Conservation (phyloP, 495 filamentous ascomycete species). For the Penicillium samsonianum region DNA sequence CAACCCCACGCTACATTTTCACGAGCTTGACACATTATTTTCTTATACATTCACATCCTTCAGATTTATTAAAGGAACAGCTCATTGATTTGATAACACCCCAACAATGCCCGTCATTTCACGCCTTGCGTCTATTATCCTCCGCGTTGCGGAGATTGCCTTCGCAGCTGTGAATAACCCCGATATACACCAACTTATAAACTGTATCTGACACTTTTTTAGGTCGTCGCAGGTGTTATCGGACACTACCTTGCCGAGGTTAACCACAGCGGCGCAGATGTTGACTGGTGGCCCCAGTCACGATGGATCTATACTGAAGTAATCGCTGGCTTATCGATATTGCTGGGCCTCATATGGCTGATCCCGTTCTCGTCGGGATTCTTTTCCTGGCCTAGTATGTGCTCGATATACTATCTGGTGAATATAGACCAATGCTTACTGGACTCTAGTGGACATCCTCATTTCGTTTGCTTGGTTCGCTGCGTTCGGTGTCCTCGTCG, state of each 20-base stretch:
- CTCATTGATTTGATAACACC: not conserved
- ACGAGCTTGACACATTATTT: not conserved
- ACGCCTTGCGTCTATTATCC: conserved; percentile 50
- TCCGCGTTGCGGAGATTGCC: conserved; percentile 47
- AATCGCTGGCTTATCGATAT: conserved; percentile 55
- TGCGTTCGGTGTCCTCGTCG: conserved; percentile 62
- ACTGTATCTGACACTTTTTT: not conserved
- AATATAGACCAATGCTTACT: conserved; percentile 5
- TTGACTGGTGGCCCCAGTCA: conserved; percentile 41
- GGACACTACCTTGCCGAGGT: conserved; percentile 52
- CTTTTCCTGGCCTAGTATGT: conserved; percentile 48
- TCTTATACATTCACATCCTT: not conserved
- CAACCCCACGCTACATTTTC: not conserved
- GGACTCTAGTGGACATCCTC: conserved; percentile 52
- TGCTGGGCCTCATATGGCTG: conserved; percentile 55
- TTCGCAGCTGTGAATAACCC: conserved; percentile 41
- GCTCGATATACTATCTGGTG: not conserved
- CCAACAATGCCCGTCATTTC: conserved; percentile 51
- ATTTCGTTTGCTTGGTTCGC: conserved; percentile 65
- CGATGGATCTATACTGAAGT: conserved; percentile 64
- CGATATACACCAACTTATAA: not conserved
- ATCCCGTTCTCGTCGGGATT: conserved; percentile 53
- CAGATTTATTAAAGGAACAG: not conserved
- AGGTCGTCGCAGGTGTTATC: conserved; percentile 60
- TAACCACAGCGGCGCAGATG: conserved; percentile 11